Evolutionary conservation across 176 grass and related monocot genomes (phyloP).

Genomic region (Musa troglodytarum): DNA sequence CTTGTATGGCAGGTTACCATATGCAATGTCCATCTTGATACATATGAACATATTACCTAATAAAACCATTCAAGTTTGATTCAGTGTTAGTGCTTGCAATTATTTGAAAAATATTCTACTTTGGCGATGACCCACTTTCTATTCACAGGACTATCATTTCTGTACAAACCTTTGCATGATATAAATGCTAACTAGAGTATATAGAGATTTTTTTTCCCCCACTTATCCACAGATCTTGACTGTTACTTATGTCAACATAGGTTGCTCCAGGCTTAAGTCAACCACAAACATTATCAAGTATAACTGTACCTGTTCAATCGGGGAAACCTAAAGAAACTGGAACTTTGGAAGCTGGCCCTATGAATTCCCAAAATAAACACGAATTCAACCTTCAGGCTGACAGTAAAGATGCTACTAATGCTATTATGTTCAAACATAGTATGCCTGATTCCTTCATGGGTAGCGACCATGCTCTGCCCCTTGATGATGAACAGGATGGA

Average conservation of each 20-base stretch:
- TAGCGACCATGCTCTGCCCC: slow-evolving; percentile 17
- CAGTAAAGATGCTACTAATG: slow-evolving; percentile 20
- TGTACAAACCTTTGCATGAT: neutral
- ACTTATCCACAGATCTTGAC: neutral
- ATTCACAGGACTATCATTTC: neutral
- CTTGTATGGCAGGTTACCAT: too few relatives aligned
- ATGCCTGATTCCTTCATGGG: slow-evolving; percentile 11
- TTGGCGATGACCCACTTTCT: neutral
- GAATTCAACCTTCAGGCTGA: slow-evolving; percentile 20
- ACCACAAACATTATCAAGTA: slow-evolving; percentile 6
- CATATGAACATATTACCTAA: neutral
- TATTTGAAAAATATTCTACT: neutral
- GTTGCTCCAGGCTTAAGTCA: neutral
- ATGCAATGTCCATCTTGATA: neutral
- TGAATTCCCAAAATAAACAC: slow-evolving; percentile 15
- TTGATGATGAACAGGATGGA: slow-evolving; percentile 13
- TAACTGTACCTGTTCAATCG: neutral
- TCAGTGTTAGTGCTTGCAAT: neutral
- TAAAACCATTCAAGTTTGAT: neutral
- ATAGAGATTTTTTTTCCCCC: neutral
- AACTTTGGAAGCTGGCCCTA: neutral
- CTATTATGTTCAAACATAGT: slow-evolving; percentile 16
- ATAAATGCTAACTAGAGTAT: neutral
- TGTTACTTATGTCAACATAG: neutral
- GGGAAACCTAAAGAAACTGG: slow-evolving; percentile 1